phyloP scores from a whole-genome alignment of 2,329 filamentous ascomycete genomes.

The Graphiopsis chlorocephala region DNA sequence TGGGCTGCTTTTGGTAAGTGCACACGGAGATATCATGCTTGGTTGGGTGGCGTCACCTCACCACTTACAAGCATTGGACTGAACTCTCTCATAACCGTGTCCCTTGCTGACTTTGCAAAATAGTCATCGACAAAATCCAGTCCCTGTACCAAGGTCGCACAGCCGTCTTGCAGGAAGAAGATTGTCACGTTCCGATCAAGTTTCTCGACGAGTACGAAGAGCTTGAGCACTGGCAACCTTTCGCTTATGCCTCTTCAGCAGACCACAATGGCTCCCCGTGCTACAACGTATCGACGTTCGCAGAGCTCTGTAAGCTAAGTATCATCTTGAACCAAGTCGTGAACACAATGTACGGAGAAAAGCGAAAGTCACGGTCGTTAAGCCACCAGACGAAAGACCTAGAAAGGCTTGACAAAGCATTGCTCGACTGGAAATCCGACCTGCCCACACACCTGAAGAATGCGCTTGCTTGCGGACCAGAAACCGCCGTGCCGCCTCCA shows the following conservation, averaged over 20 bases:
- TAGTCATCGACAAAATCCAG: constrained; percentile 16
- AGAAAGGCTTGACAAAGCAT: constrained; percentile 2
- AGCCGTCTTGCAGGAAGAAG: constrained; percentile 7
- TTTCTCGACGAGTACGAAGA: constrained; percentile 14
- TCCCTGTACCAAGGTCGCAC: constrained; percentile 9
- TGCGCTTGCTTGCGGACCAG: constrained; percentile 8
- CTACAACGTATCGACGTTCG: constrained; percentile 13
- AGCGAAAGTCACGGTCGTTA: not conserved
- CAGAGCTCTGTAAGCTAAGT: constrained; percentile 6
- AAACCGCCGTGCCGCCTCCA: constrained; percentile 10
- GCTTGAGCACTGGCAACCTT: constrained; percentile 14
- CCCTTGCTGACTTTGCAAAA: constrained; percentile 32
- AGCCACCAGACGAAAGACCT: constrained; percentile 9
- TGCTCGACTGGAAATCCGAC: constrained; percentile 8
- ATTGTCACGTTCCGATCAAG: constrained; percentile 10
- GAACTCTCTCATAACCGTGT: constrained; percentile 57
- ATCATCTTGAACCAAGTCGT: constrained; percentile 12
- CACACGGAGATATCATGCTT: not conserved
- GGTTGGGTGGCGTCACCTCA: not conserved
- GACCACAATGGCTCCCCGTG: constrained; percentile 35
- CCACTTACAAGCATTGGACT: too few relatives aligned
- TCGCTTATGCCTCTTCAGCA: constrained; percentile 37
- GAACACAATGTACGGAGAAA: constrained; percentile 6
- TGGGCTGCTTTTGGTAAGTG: constrained; percentile 45
- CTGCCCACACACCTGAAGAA: constrained; percentile 1